Base-by-base conservation (phyloP, 345 rosid genomes). In the Citrus australasica region DNA sequence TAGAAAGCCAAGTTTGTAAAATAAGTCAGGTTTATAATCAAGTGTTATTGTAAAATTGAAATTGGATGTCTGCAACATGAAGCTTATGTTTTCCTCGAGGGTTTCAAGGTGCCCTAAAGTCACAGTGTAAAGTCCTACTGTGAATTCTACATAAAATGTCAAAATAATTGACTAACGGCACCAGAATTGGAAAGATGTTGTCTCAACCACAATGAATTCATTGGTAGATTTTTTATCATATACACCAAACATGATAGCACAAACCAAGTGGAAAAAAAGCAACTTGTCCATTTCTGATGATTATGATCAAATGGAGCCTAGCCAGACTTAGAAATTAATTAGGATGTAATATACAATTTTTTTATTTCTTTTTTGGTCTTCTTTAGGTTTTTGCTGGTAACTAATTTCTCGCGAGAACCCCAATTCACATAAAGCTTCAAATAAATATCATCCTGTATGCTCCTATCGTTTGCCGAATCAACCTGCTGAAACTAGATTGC, bases 1-100 rank as follows among this genome's bases (percentile, higher is more conserved):
- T 88, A 89, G 82, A 51, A 61, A 21, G 24, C 40, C 27, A 42
- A 22, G 71, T 76, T 33, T 60, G 67, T 38, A 17, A 73, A 37
- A 35, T 9, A 71, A 53, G 59, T 6, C 22, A 37, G 0, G 28
- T 10, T 25, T 0, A 59, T 9, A 13, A 37, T 35, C 53, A 16
- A 14, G 67, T 60, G n/a, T 27, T 4, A 19, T 38, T 37, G 21
- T 51, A 17, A 75, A n/a, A 38, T 24, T 42, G 78, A 62, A n/a
- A 61, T 38, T 9, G 40, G 42, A 64, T 48, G 78, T 65, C 17
- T 42, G 67, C 21, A 71, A 73, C 66, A 27, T 11, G 14, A 9
- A 24, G 9, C 48, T 53, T 30, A 19, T 9, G 40, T 38, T 19
- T 55, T 17, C 21, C 28, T 30, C 21, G 32, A 14, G 28, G 32